These are phyloP conservation scores for Amanita inopinata DNA, from an alignment of 768 basidiomycete species.

Conservation along the genomic window DNA sequence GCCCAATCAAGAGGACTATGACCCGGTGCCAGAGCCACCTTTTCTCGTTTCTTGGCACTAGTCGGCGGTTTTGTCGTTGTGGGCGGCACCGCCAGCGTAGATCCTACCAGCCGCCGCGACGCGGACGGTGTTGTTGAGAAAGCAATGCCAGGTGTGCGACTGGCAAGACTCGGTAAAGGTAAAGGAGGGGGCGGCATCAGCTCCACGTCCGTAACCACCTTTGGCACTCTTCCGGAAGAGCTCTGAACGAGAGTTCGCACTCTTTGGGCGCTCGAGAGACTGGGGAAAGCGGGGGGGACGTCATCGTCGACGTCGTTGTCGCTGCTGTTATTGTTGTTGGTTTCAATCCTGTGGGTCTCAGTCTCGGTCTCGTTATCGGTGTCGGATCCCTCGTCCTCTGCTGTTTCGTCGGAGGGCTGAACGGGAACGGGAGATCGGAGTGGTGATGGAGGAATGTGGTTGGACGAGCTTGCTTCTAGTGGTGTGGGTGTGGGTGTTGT, in stretches of 20 bases:
- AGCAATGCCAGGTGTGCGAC: conserved; percentile 29
- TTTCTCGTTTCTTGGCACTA: conserved; percentile 46
- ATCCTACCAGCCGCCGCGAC: conserved; percentile 12
- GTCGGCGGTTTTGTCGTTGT: conserved; percentile 51
- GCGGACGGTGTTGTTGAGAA: conserved; percentile 15
- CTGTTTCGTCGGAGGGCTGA: conserved; percentile 34
- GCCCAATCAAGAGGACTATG: conserved; percentile 95
- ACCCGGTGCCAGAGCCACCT: conserved; percentile 87
- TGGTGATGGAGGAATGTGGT: conserved; percentile 17
- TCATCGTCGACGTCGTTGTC: conserved; percentile 42
- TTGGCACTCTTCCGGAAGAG: not conserved
- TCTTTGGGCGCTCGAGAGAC: conserved; percentile 63
- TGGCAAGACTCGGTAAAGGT: conserved; percentile 30
- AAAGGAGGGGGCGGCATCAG: conserved; percentile 48
- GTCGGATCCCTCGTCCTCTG: conserved; percentile 25
- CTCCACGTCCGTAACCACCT: conserved; percentile 25
- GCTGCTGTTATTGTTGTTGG: conserved; percentile 14
- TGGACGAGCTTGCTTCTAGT: conserved; percentile 9
- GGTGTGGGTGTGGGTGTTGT: conserved; percentile 14
- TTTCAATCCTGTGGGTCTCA: not conserved
- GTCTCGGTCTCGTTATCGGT: conserved; percentile 17
- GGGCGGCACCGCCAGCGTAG: conserved; percentile 48
- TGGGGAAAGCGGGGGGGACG: conserved; percentile 65
- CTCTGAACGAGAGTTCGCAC: conserved; percentile 20
- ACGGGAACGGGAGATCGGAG: conserved; percentile 30